A percentile compares a stretch with the other conserved stretches of the same genome.
Conservation (phyloP, 169 alveolate genomes). For the Plasmodium knowlesi region DNA sequence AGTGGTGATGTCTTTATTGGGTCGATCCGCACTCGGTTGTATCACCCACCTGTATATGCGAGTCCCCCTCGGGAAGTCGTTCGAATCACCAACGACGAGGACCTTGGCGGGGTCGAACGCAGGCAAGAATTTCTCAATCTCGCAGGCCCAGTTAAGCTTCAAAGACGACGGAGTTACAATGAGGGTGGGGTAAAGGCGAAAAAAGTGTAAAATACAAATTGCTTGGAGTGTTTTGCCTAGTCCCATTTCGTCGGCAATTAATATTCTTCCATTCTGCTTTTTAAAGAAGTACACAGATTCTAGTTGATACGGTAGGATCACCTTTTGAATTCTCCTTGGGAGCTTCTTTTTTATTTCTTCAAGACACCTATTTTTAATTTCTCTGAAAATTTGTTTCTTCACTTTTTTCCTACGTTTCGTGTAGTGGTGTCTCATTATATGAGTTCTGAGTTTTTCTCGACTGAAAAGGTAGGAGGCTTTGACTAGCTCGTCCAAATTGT, state of each 20-base stretch:
- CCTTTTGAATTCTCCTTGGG: constrained; percentile 30
- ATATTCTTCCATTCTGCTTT: constrained; percentile 84
- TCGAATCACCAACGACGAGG: constrained; percentile 93
- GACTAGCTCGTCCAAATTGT: constrained; percentile 10
- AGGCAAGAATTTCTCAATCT: constrained; percentile 93
- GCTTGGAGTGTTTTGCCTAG: constrained; percentile 95
- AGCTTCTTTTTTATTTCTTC: constrained; percentile 40
- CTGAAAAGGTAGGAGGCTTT: constrained; percentile 14
- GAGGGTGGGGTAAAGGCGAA: constrained; percentile 90
- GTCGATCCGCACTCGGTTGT: background rate
- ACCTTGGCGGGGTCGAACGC: constrained; percentile 89
- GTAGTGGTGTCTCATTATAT: constrained; percentile 22
- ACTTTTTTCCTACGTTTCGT: background rate
- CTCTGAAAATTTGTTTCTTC: constrained; percentile 10
- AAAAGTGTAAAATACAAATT: constrained; percentile 87
- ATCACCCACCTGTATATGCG: background rate
- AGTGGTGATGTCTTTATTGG: no score
- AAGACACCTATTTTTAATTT: constrained; percentile 39
- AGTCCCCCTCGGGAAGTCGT: constrained; percentile 22
- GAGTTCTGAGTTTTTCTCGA: background rate
- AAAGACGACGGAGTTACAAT: constrained; percentile 95
- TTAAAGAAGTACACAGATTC: constrained; percentile 47
- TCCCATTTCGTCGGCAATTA: constrained; percentile 97
- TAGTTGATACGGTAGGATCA: constrained; percentile 50
- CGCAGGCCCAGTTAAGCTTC: constrained; percentile 95